Evolutionary conservation across 2,329 filamentous ascomycete genomes (phyloP).

Genomic region (Clarireedia homoeocarpa): DNA sequence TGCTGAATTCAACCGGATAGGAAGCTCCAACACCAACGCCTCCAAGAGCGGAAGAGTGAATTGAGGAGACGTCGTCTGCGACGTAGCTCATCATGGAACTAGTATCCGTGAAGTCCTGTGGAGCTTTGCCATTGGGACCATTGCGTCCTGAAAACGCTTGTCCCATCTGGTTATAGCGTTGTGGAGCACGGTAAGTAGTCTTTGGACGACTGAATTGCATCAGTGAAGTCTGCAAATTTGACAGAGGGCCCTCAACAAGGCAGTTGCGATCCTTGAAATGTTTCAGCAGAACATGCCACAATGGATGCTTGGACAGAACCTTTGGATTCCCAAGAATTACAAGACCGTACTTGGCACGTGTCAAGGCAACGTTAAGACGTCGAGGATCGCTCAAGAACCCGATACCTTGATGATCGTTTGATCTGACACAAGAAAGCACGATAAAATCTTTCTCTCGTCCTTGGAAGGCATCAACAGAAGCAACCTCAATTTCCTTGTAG

Average conservation of each 20-base stretch:
- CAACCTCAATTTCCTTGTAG: slow-evolving; percentile 98
- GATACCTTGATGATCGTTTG: slow-evolving; percentile 97
- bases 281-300: slow-evolving; percentile 91
- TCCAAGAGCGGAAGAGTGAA: slow-evolving; percentile 85
- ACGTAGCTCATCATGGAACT: slow-evolving; percentile 93
- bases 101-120: slow-evolving; percentile 46
- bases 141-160: slow-evolving; percentile 34
- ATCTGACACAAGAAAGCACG: slow-evolving; percentile 92
- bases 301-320: slow-evolving; percentile 91
- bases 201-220: slow-evolving; percentile 93
- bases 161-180: slow-evolving; percentile 70
- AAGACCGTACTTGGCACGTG: slow-evolving; percentile 91
- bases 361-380: slow-evolving; percentile 93
- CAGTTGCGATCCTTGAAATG: slow-evolving; percentile 98
- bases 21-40: slow-evolving; percentile 72
- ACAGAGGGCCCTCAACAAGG: slow-evolving; percentile 88
- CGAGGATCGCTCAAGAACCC: slow-evolving; percentile 97
- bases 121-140: slow-evolving; percentile 22
- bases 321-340: slow-evolving; percentile 98
- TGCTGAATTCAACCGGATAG: slow-evolving; percentile 92
- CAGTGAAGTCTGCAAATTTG: slow-evolving; percentile 90
- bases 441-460: slow-evolving; percentile 99
- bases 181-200: slow-evolving; percentile 81
- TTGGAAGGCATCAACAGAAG: slow-evolving; percentile 97
- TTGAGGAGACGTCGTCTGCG: slow-evolving; percentile 91